phyloP scores from a whole-genome alignment of 2,329 filamentous ascomycete species.

The Aspergillus unguis region DNA sequence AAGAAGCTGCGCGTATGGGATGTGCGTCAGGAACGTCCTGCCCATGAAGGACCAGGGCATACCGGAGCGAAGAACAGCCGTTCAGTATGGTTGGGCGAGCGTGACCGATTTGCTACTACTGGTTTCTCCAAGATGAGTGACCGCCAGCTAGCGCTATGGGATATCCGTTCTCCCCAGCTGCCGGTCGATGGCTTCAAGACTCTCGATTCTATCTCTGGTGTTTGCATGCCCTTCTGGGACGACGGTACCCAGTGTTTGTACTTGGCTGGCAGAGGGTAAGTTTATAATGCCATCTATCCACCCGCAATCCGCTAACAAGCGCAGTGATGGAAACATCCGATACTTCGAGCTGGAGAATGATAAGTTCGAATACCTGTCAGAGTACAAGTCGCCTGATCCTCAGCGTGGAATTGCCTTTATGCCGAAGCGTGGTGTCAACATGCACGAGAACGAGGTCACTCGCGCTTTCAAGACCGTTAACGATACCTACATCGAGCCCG shows the following conservation, averaged over 20 bases:
- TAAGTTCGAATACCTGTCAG: slow-evolving; percentile 95
- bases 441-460: slow-evolving; percentile 95
- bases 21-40: slow-evolving; percentile 84
- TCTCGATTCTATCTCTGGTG: slow-evolving; percentile 92
- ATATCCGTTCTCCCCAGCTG: slow-evolving; percentile 72
- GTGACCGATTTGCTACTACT: slow-evolving; percentile 91
- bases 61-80: slow-evolving; percentile 95
- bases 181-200: slow-evolving; percentile 87
- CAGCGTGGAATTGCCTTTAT: slow-evolving; percentile 93
- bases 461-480: slow-evolving; percentile 96
- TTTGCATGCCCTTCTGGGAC: slow-evolving; percentile 99
- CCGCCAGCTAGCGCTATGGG: slow-evolving; percentile 92
- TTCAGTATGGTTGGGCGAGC: slow-evolving; percentile 94
- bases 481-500: slow-evolving; percentile 89
- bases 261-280: slow-evolving; percentile 92
- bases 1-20: slow-evolving; percentile 99
- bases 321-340: slow-evolving; percentile 93
- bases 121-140: slow-evolving; percentile 99
- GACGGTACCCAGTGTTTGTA: slow-evolving; percentile 94
- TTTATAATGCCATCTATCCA: neutral
- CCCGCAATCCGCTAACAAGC: neutral
- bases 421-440: slow-evolving; percentile 91
- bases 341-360: slow-evolving; percentile 99
- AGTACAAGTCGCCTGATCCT: slow-evolving; percentile 95
- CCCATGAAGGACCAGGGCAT: slow-evolving; percentile 81